Conservation (phyloP, 2,329 filamentous ascomycete species). For the Colletotrichum trifolii region DNA sequence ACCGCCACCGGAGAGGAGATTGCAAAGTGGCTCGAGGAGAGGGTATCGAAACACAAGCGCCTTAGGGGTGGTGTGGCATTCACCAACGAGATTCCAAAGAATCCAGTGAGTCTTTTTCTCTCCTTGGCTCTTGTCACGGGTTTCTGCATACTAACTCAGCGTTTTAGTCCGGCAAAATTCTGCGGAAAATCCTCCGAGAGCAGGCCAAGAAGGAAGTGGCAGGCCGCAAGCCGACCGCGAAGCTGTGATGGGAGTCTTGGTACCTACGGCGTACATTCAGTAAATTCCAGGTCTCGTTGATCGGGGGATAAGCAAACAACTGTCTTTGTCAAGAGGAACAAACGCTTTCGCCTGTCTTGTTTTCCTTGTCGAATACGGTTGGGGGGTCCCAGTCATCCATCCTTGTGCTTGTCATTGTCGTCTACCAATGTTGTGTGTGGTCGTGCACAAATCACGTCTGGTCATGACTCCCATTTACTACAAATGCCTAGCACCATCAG, state of each 20-base stretch:
- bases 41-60: conserved; percentile 73
- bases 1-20: conserved; percentile 66
- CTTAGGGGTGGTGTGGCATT: conserved; percentile 78
- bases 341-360: too few relatives aligned
- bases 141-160: conserved; percentile 8
- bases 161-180: conserved; percentile 71
- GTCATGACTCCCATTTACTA: too few relatives aligned
- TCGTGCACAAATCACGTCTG: too few relatives aligned
- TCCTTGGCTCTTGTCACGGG: conserved; percentile 1
- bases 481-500: too few relatives aligned
- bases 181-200: conserved; percentile 69
- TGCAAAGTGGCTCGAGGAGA: conserved; percentile 70
- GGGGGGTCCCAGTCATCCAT: too few relatives aligned
- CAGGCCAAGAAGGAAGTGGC: conserved; percentile 51
- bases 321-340: too few relatives aligned
- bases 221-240: neutral
- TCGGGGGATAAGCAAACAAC: too few relatives aligned
- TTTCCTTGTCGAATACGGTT: too few relatives aligned
- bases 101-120: conserved; percentile 57
- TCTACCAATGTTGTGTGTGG: too few relatives aligned
- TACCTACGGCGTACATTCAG: neutral
- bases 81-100: conserved; percentile 70
- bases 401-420: too few relatives aligned
- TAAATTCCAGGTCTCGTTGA: too few relatives aligned
- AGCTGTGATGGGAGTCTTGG: neutral